Base-by-base conservation (phyloP, 306 rosid species). In the Leucaena leucocephala region DNA sequence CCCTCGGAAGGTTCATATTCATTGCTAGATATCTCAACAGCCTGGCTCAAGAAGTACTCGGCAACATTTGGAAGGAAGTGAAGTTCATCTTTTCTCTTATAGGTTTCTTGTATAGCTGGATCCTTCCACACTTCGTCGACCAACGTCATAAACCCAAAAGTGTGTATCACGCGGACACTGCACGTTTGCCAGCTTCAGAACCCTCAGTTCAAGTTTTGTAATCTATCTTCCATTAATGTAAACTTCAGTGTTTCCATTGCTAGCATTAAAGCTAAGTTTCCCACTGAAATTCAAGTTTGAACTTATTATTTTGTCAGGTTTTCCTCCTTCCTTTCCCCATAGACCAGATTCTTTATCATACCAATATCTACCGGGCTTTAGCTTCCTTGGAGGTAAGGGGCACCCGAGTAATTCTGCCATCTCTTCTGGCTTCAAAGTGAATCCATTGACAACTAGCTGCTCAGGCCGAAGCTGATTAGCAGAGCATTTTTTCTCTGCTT, bases 141-240 rank as follows among this genome's bases (percentile, higher is more conserved):
- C 77, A 95, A 87, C n/a, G 98, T 95, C 98, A 74, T 95, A 95
- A 81, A 95, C 98, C 98, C 98, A 95, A 88, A 95, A 95, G 85
- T 95, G 98, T 74, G 98, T 95, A 91, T 95, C 98, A 39, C 98
- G 96, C 8, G 98, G 98, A 86, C 98, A 95, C 92, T 95, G 98
- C 84, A 92, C 98, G 10, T 85, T 91, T 81, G 98, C 98, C 87
- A 95, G 85, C 98, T 82, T 93, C 54, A 95, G 97, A 71, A 95
- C 92, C 90, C 93, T 95, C 83, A 91, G 75, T 86, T 95, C 98
- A 58, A 92, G 95, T 80, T 85, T 95, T 58, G 98, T 95, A 74
- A 95, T 95, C 87, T 95, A 92, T 80, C 98, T 91, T 44, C 98
- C 98, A 77, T 95, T 95, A 33, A 95, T 90, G 87, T 89, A 92